Percentiles rank a stretch among this genome's conserved stretches.
Evolutionary conservation across 2,329 filamentous ascomycete genomes (phyloP).

Genomic region (Ascochyta koolunga): DNA sequence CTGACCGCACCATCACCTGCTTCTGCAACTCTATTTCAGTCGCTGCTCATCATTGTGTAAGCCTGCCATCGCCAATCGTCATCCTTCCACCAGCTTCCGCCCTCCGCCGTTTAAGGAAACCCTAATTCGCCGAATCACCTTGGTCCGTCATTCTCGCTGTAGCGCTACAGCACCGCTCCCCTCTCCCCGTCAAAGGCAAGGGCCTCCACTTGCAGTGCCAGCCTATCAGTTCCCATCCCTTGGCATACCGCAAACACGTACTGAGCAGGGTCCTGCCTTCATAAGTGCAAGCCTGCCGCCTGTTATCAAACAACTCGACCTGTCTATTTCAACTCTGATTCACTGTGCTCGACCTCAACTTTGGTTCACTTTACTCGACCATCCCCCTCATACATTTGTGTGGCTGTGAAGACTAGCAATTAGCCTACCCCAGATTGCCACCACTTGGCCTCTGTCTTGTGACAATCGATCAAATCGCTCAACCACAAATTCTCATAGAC

Average conservation of each 20-base stretch:
- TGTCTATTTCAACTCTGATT: slow-evolving; percentile 13
- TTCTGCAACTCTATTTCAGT: slow-evolving; percentile 8
- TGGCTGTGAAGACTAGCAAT: slow-evolving; percentile 26
- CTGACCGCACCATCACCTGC: slow-evolving; percentile 26
- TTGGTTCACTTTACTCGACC: slow-evolving; percentile 11
- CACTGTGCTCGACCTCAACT: slow-evolving; percentile 10
- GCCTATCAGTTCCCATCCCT: slow-evolving; percentile 36
- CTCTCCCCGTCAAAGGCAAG: slow-evolving; percentile 24
- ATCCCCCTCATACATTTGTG: slow-evolving; percentile 18
- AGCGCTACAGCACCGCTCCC: slow-evolving; percentile 19
- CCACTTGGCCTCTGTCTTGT: slow-evolving; percentile 25
- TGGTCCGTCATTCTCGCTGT: slow-evolving; percentile 24
- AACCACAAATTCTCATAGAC: slow-evolving; percentile 14
- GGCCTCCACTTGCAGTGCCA: slow-evolving; percentile 12
- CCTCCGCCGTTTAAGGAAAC: slow-evolving; percentile 19
- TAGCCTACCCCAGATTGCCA: slow-evolving; percentile 31
- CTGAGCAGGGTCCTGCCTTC: slow-evolving; percentile 20
- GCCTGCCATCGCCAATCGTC: slow-evolving; percentile 27
- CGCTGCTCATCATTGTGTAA: slow-evolving; percentile 18
- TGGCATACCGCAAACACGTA: slow-evolving; percentile 30
- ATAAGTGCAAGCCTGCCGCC: slow-evolving; percentile 26
- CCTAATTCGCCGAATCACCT: slow-evolving; percentile 17
- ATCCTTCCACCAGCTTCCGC: slow-evolving; percentile 26
- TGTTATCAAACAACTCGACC: slow-evolving; percentile 11
- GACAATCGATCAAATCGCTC: slow-evolving; percentile 18